Base-by-base conservation (phyloP, 805 yeast species). In the Saccharomycopsis babjevae region DNA sequence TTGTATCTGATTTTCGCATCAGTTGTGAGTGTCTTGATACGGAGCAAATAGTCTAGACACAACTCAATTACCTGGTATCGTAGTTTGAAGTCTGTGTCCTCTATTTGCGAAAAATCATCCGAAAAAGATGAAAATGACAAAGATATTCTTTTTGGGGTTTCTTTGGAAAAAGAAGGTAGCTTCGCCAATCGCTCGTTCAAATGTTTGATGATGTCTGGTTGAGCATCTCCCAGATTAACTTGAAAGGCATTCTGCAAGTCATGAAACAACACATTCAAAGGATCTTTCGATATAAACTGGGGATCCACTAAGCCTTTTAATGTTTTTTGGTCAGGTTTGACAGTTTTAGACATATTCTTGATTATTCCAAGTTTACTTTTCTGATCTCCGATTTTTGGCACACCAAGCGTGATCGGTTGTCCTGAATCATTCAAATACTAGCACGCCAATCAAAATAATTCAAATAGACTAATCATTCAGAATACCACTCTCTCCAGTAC, bases 1-100 rank as follows among this genome's bases (percentile, higher is more conserved):
- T 77, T 76, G 6, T 66, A 60, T n/a, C 40, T 39, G 3, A 56
- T 52, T 54, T 69, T 62, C 16, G 68, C 70, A 30, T 68, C 71
- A 1, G 64, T 62, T 3, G 84, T 73, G 1, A 72, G 61, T 5
- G 63, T 56, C 65, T 81, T 83, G 25, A 81, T 75, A 46, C 72
- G 66, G 1, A 66, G 52, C n/a, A 83, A 67, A 57, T 68, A 71
- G 2, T 70, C 65, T 16, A 82, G 68, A 4, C 81, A 67, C 38
- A 65, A 65, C n/a, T 70, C 68, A 1, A 80, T 68, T 6, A 77
- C 77, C 1, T 39, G 57, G 22, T 50, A 50, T 50, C 74, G 61
- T 58, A 64, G 63, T 3, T 54, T 54, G 36, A 65, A 57, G 10
- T 30, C 52, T 13, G 50, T 3, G 28, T 22, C 46, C 2, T 50